Conservation (phyloP, 2,329 filamentous ascomycete genomes). For the Sporothrix inflata region DNA sequence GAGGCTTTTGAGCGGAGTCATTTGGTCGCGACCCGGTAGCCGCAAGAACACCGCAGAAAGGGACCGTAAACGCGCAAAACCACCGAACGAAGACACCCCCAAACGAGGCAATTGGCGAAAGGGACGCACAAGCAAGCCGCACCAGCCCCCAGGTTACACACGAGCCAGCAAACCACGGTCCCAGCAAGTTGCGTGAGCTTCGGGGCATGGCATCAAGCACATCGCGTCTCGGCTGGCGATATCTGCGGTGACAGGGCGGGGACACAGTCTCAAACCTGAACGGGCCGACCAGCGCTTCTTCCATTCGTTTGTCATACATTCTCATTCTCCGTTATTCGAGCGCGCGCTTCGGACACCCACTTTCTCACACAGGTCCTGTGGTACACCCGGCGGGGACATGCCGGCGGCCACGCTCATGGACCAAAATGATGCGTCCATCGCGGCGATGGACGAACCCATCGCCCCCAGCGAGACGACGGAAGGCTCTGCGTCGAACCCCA, state of each 20-base stretch:
- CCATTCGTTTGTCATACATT: not conserved
- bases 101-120: not conserved
- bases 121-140: not conserved
- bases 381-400: not conserved
- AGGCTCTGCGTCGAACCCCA: slow-evolving; percentile 40
- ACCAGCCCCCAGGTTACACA: slow-evolving; percentile 14
- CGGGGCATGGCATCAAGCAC: slow-evolving; percentile 16
- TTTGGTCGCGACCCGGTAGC: not conserved
- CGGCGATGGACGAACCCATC: slow-evolving; percentile 31
- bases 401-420: slow-evolving; percentile 30
- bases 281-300: not conserved
- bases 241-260: slow-evolving; percentile 19
- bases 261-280: not conserved
- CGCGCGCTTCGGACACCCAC: not conserved
- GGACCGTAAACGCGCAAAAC: slow-evolving; percentile 4
- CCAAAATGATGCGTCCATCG: slow-evolving; percentile 20
- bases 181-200: not conserved
- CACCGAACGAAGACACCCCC: not conserved
- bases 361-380: not conserved
- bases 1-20: slow-evolving; percentile 25
- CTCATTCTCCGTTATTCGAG: not conserved
- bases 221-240: slow-evolving; percentile 15
- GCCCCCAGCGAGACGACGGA: slow-evolving; percentile 29
- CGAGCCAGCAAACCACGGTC: not conserved
- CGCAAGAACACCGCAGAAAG: not conserved